Evolutionary conservation across 768 basidiomycete species (phyloP).

Genomic region (Pleurotus cornucopiae): DNA sequence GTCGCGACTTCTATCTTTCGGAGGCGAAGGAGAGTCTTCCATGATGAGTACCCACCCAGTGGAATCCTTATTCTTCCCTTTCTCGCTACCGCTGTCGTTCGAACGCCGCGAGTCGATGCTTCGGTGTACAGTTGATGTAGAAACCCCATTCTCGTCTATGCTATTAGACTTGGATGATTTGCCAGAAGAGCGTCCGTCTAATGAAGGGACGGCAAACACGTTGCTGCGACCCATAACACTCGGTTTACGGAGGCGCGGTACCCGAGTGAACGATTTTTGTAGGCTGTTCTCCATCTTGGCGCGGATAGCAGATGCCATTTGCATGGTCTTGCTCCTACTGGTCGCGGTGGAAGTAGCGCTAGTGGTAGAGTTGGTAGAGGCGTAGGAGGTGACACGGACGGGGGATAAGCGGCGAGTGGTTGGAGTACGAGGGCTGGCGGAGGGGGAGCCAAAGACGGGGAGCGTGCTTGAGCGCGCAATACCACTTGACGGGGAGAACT

Average conservation of each 20-base stretch:
- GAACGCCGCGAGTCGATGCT: slow-evolving; percentile 44
- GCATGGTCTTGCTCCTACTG: slow-evolving; percentile 77
- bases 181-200: slow-evolving; percentile 27
- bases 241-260: slow-evolving; percentile 79
- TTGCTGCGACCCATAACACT: slow-evolving; percentile 60
- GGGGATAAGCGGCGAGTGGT: slow-evolving; percentile 31
- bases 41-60: slow-evolving; percentile 88
- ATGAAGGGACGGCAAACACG: slow-evolving; percentile 29
- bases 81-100: slow-evolving; percentile 40
- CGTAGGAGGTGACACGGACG: slow-evolving; percentile 31
- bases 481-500: slow-evolving; percentile 35
- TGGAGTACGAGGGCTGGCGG: slow-evolving; percentile 46
- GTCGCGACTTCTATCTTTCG: slow-evolving; percentile 52
- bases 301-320: slow-evolving; percentile 92
- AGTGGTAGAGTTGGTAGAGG: slow-evolving; percentile 37
- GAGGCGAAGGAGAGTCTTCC: slow-evolving; percentile 77
- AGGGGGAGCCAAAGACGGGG: slow-evolving; percentile 39
- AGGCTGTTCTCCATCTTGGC: slow-evolving; percentile 78
- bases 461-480: slow-evolving; percentile 56
- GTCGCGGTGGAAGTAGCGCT: slow-evolving; percentile 39
- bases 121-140: slow-evolving; percentile 22
- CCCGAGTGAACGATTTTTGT: slow-evolving; percentile 84
- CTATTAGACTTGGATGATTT: slow-evolving; percentile 25
- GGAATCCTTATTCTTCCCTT: slow-evolving; percentile 49
- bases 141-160: slow-evolving; percentile 2